Conservation (phyloP, 208 protist species). For the Acanthamoeba royreba region DNA sequence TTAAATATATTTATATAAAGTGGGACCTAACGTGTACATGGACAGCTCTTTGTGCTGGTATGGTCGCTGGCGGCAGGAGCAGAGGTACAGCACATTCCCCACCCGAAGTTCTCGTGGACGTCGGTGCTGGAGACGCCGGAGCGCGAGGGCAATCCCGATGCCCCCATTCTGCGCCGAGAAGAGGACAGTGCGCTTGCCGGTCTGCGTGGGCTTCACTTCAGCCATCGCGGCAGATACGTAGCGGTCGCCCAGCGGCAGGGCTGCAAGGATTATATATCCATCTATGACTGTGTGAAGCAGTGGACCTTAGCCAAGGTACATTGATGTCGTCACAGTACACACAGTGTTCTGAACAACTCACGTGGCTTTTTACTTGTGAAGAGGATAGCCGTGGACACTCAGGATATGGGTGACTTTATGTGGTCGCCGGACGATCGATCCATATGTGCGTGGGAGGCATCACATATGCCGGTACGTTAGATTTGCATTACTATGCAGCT, state of each 20-base stretch:
- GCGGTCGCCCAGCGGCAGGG: neutral
- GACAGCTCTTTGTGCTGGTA: neutral
- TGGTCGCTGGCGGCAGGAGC: neutral
- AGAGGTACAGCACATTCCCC: neutral
- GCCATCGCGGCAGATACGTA: neutral
- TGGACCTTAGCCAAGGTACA: neutral
- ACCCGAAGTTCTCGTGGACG: neutral
- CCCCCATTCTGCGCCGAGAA: neutral
- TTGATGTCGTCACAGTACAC: neutral
- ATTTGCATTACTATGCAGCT: neutral
- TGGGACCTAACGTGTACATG: neutral
- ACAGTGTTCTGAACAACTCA: neutral
- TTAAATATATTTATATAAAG: neutral
- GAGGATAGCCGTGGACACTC: neutral
- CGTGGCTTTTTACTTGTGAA: neutral
- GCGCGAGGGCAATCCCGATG: neutral
- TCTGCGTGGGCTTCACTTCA: neutral
- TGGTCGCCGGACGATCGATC: neutral
- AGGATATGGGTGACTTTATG: neutral
- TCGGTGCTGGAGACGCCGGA: neutral
- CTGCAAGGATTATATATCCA: conserved; percentile 17
- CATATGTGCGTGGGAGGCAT: neutral
- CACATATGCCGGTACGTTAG: neutral
- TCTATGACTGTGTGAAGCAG: neutral
- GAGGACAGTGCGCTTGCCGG: neutral